Conservation (phyloP, 805 yeast genomes). For the Maudiozyma saulgeensis region DNA sequence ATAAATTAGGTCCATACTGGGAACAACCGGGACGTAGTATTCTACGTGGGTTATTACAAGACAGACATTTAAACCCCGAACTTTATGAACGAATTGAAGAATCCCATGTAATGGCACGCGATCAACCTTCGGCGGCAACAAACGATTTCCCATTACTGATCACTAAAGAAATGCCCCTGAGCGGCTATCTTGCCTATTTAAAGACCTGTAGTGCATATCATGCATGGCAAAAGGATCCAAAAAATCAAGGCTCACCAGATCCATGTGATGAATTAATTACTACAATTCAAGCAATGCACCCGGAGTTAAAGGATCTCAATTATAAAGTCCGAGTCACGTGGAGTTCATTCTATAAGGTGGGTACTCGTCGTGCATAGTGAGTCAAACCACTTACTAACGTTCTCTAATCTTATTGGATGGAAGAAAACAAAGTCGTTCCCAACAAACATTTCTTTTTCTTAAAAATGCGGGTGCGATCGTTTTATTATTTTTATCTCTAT, state of each 20-base stretch:
- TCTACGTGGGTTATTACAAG: constrained; percentile 35
- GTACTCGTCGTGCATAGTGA: constrained; percentile 3
- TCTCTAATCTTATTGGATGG: background rate
- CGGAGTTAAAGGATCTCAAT: constrained; percentile 8
- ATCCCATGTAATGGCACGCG: constrained; percentile 18
- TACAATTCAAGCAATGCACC: constrained; percentile 29
- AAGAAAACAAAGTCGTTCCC: too few relatives aligned
- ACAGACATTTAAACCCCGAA: constrained; percentile 14
- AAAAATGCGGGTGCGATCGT: too few relatives aligned
- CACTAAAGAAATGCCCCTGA: constrained; percentile 35
- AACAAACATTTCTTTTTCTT: too few relatives aligned
- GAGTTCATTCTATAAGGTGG: constrained; percentile 24
- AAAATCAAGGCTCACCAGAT: constrained; percentile 31
- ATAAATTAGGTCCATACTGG: constrained; percentile 58
- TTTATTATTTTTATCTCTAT: too few relatives aligned
- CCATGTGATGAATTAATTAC: constrained; percentile 41
- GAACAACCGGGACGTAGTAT: constrained; percentile 69
- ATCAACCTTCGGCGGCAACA: background rate
- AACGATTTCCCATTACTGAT: constrained; percentile 23
- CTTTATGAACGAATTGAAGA: constrained; percentile 34
- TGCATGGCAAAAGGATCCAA: constrained; percentile 35
- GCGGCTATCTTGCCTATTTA: constrained; percentile 42
- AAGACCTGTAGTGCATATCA: constrained; percentile 68
- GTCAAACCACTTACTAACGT: background rate
- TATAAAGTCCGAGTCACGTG: constrained; percentile 14